Base-by-base conservation (phyloP, 2,329 filamentous ascomycete genomes). In the Truncatella angustata region DNA sequence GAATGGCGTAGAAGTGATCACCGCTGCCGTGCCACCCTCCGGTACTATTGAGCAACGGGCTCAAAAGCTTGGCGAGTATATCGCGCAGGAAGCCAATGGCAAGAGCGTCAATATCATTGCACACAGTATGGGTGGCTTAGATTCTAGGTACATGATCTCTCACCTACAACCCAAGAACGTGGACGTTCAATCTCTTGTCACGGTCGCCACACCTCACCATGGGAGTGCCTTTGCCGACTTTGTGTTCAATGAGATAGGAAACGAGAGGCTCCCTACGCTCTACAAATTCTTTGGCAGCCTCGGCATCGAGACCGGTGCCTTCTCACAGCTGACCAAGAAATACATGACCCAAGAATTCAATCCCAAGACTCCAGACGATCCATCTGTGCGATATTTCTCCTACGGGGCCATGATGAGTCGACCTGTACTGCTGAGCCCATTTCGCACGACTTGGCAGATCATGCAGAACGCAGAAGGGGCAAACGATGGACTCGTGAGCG, bases 31-130 rank as follows among this genome's bases (percentile, higher is more conserved):
- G 1, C 84, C 84, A 4, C 78, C 84, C 10, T 81, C 80, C 3
- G 78, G 77, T 34, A 81, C 76, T 52, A 86, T 87, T 62, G 78
- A 82, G 65, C 73, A 79, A 54, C 79, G 84, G 51, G 84, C 84
- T 23, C 74, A 76, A 53, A 76, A 76, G 59, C 75, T 87, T n/a
- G 75, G 76, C 28, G 62, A 70, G 56, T 75, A 80, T 56, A 85
- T 87, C 53, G 73, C 73, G 44, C 61, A 67, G 20, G 69, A 67
- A 9, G 73, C 78, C 1, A 59, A 66, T 20, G 74, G 74, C 16
- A 72, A 70, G 54, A 81, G 85, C 47, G 90, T 96, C 58, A 90
- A 90, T 64, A 88, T 96, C 54, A 77, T 91, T 18, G 82, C 82
- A 36, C 88, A 91, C 70, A 81, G 77, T 58, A 86, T 86, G 82